A percentile compares a stretch with the other conserved stretches of the same genome.
These are phyloP conservation scores for Phytophthora nicotianae DNA, from an alignment of 352 stramenopile genomes.

Conservation along the genomic window DNA sequence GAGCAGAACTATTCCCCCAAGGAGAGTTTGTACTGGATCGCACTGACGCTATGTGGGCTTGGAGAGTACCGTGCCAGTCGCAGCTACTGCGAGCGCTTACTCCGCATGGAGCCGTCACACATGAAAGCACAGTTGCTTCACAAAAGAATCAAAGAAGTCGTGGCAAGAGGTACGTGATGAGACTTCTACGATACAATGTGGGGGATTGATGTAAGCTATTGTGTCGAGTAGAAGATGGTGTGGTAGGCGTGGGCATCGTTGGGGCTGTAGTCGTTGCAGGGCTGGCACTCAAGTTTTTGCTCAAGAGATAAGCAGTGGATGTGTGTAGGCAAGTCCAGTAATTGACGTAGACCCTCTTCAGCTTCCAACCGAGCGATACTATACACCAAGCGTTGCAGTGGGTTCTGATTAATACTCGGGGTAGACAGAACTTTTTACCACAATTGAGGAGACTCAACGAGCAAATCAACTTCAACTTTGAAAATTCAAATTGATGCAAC, in stretches of 20 bases:
- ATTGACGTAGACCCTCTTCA: conserved; percentile 10
- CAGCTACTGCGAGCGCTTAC: conserved; percentile 71
- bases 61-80: conserved; percentile 75
- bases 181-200: neutral
- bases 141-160: conserved; percentile 76
- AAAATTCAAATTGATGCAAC: conserved; percentile 5
- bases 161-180: conserved; percentile 47
- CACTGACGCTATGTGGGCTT: conserved; percentile 67
- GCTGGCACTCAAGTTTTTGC: conserved; percentile 72
- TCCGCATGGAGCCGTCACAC: conserved; percentile 77
- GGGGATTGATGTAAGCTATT: conserved; percentile 9
- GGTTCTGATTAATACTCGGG: conserved; percentile 1
- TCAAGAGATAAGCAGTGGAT: conserved; percentile 60
- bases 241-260: conserved; percentile 73
- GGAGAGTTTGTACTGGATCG: conserved; percentile 84
- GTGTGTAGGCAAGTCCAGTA: conserved; percentile 16
- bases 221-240: conserved; percentile 47
- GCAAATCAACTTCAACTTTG: conserved; percentile 26
- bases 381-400: conserved; percentile 10
- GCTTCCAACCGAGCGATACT: conserved; percentile 9
- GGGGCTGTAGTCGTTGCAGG: conserved; percentile 74
- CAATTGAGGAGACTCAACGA: conserved; percentile 4
- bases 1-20: conserved; percentile 51
- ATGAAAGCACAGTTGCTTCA: conserved; percentile 75
- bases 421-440: conserved; percentile 3